Base-by-base conservation (phyloP, 2,329 filamentous ascomycete genomes). In the Sarocladium strictum region DNA sequence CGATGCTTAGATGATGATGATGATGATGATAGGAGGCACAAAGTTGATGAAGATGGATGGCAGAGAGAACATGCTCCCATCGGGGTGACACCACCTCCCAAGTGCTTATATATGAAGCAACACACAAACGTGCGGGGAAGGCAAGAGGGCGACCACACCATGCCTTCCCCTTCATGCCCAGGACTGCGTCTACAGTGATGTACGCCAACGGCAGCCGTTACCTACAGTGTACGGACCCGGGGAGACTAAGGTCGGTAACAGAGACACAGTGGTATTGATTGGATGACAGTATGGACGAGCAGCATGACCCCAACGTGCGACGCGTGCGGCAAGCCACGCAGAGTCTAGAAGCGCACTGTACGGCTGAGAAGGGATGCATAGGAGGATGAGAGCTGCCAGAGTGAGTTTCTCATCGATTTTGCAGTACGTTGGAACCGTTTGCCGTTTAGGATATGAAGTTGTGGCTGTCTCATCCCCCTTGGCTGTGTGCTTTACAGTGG, bases 41-140 rank as follows among this genome's bases (percentile, higher is more conserved):
- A 49, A n/a, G 47, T 35, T 51, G 47, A 15, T 33, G 47, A 51
- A 21, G 47, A 51, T n/a, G n/a, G n/a, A n/a, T n/a, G n/a, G n/a
- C 29, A 23, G 19, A 35, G 47, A 23, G 47, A 51, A 35, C n/a
- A 21, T 3, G 21, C 9, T 3, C 17, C 5, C 4, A 4, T 19
- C 7, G 26, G 21, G 47, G 47, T 51, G 47, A 51, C 47, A 51
- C 47, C 27, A 51, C 47, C n/a, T 32, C 27, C 27, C 21, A 11
- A 21, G 47, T 51, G 47, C 29, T 51, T 51, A 51, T 51, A 51
- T 51, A 51, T 35, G 47, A 51, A 33, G 47, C 47, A 51, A 15
- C 47, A 51, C 47, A 51, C 47, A 51, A 47, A 33, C 47, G 27
- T 33, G 26, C 27, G 27, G 47, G 47, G 47, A 35, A 43, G 32